phyloP scores from a whole-genome alignment of 192 early-diverging fungal genomes.

The Umbelopsis sp. region DNA sequence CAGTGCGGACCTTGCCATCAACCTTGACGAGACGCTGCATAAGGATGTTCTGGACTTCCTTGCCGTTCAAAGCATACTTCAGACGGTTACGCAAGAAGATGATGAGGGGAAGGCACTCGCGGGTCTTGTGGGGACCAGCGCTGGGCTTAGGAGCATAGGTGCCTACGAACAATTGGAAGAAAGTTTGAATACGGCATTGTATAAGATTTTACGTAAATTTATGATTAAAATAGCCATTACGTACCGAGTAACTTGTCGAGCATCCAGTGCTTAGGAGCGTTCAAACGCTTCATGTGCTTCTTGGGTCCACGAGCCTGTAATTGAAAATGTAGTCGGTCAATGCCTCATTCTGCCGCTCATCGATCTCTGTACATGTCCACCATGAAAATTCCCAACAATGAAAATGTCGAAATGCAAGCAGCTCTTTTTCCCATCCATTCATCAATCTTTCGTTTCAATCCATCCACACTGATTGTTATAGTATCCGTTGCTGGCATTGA shows the following conservation, averaged over 20 bases:
- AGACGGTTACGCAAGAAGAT: slow-evolving; percentile 99
- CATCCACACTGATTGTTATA: neutral
- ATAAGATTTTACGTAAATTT: neutral
- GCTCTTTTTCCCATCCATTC: neutral
- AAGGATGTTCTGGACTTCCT: slow-evolving; percentile 94
- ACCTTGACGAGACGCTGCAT: slow-evolving; percentile 99
- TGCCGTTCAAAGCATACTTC: slow-evolving; percentile 97
- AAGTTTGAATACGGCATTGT: neutral
- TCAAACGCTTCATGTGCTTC: slow-evolving; percentile 99
- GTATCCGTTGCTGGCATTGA: neutral
- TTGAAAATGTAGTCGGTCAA: neutral
- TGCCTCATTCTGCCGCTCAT: neutral
- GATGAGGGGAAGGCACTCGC: slow-evolving; percentile 97
- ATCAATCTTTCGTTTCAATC: neutral
- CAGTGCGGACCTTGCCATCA: slow-evolving; percentile 97
- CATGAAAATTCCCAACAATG: neutral
- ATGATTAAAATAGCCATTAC: neutral
- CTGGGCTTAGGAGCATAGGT: slow-evolving; percentile 87
- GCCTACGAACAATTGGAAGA: slow-evolving; percentile 8
- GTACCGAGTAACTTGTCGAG: slow-evolving; percentile 99
- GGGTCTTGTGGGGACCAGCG: slow-evolving; percentile 99
- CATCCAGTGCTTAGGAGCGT: slow-evolving; percentile 99
- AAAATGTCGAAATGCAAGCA: neutral
- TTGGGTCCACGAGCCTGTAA: slow-evolving; percentile 91
- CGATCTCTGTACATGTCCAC: neutral